Conservation (phyloP, 1,284 basidiomycete species). For the Leucoagaricus sp. region DNA sequence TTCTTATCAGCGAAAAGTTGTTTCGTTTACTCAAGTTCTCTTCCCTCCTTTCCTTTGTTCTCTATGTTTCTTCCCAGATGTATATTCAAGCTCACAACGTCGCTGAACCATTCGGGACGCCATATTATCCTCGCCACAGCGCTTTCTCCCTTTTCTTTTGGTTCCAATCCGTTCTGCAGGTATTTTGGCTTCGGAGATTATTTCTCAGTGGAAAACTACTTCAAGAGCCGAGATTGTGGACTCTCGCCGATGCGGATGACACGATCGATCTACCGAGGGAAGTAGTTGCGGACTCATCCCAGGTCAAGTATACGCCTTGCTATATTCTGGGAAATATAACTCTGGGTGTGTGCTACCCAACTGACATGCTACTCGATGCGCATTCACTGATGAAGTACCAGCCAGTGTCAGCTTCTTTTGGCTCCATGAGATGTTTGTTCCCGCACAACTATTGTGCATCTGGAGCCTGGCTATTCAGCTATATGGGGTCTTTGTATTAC, state of each 20-base stretch:
- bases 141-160: constrained; percentile 7
- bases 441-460: not conserved
- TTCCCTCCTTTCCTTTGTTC: not conserved
- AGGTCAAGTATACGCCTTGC: no score
- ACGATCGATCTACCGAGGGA: no score
- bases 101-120: not conserved
- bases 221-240: no score
- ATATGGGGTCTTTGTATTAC: constrained; percentile 21
- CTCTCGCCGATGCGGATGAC: no score
- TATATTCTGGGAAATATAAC: no score
- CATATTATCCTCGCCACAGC: constrained; percentile 15
- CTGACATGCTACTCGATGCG: no score
- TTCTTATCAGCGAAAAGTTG: not conserved
- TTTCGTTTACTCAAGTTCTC: not conserved
- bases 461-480: not conserved
- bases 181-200: constrained; percentile 12
- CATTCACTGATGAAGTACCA: not conserved
- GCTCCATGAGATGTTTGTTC: not conserved
- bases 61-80: not conserved
- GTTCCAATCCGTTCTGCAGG: constrained; percentile 10
- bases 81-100: not conserved
- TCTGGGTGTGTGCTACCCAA: no score
- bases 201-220: no score
- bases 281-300: no score
- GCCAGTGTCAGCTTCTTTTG: not conserved